A percentile compares a stretch with the other conserved stretches of the same genome.
Conservation (phyloP, 179 eudicot genomes). For the Spergularia azorica region DNA sequence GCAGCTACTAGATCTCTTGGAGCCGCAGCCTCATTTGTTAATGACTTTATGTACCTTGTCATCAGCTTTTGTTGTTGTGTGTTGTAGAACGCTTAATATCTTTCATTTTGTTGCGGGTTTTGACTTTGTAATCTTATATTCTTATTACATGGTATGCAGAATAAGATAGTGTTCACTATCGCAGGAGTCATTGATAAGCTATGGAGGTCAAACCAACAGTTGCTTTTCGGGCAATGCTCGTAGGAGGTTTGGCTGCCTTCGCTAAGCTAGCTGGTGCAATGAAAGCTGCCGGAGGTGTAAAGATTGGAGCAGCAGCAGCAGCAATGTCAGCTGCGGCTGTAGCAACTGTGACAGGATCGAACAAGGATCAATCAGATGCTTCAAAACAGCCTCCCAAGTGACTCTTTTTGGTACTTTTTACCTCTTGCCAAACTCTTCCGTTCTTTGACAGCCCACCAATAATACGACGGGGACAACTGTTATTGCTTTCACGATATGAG, state of each 20-base stretch:
- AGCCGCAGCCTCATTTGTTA: no score
- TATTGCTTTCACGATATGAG: neutral
- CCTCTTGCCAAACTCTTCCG: neutral
- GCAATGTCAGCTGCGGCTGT: constrained; percentile 94
- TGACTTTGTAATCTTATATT: constrained; percentile 7
- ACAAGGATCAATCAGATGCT: constrained; percentile 54
- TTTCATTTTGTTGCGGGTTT: neutral
- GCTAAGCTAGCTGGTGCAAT: constrained; percentile 70
- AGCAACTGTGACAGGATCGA: constrained; percentile 68
- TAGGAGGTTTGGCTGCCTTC: constrained; percentile 91
- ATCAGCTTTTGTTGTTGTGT: neutral
- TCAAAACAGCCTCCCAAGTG: constrained; percentile 49
- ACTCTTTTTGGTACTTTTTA: constrained; percentile 8
- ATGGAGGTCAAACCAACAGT: constrained; percentile 89
- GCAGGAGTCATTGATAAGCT: neutral
- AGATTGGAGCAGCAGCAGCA: constrained; percentile 91
- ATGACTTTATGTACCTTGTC: neutral
- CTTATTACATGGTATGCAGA: constrained; percentile 11
- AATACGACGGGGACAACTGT: constrained; percentile 2
- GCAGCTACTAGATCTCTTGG: no score
- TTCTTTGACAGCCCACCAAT: constrained; percentile 14
- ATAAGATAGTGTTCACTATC: neutral
- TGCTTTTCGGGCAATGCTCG: constrained; percentile 79
- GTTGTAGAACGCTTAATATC: neutral
- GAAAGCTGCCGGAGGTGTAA: constrained; percentile 91